Conservation (phyloP, 805 yeast genomes). For the Candida incommunis region DNA sequence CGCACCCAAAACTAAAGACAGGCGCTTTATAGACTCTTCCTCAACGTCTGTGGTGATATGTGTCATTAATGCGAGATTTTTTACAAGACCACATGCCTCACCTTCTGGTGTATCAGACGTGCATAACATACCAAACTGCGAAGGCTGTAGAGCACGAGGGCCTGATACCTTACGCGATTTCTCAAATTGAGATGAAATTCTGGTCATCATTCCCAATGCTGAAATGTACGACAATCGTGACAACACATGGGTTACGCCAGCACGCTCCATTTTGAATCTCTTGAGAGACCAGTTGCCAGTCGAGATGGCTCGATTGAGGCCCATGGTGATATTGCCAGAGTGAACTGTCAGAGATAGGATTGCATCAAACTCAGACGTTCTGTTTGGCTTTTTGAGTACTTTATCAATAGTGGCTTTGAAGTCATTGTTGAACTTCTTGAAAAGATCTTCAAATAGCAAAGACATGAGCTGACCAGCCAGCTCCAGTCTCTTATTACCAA, state of each 20-base stretch:
- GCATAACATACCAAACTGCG: slow-evolving; percentile 98
- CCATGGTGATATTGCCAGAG: slow-evolving; percentile 85
- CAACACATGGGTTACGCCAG: slow-evolving; percentile 95
- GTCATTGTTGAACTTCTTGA: slow-evolving; percentile 89
- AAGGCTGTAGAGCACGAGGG: slow-evolving; percentile 96
- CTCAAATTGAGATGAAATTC: slow-evolving; percentile 97
- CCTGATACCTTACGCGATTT: slow-evolving; percentile 96
- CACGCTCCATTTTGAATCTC: slow-evolving; percentile 98
- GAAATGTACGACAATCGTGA: slow-evolving; percentile 84
- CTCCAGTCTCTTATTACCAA: slow-evolving; percentile 94
- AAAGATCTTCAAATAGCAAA: slow-evolving; percentile 85
- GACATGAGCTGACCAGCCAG: slow-evolving; percentile 97
- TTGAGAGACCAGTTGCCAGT: slow-evolving; percentile 98
- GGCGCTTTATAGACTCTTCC: slow-evolving; percentile 67
- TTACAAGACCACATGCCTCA: slow-evolving; percentile 98
- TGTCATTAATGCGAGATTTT: slow-evolving; percentile 94
- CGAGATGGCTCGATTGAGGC: slow-evolving; percentile 89
- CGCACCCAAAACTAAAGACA: slow-evolving; percentile 76
- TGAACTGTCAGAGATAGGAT: slow-evolving; percentile 78
- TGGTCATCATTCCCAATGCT: slow-evolving; percentile 98
- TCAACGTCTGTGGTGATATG: slow-evolving; percentile 98
- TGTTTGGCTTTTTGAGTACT: slow-evolving; percentile 80
- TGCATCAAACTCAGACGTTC: slow-evolving; percentile 94
- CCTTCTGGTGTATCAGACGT: slow-evolving; percentile 99
- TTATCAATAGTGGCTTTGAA: slow-evolving; percentile 92